Conservation (phyloP, 106 monocot genomes). For the Dioscorea zingiberensis region DNA sequence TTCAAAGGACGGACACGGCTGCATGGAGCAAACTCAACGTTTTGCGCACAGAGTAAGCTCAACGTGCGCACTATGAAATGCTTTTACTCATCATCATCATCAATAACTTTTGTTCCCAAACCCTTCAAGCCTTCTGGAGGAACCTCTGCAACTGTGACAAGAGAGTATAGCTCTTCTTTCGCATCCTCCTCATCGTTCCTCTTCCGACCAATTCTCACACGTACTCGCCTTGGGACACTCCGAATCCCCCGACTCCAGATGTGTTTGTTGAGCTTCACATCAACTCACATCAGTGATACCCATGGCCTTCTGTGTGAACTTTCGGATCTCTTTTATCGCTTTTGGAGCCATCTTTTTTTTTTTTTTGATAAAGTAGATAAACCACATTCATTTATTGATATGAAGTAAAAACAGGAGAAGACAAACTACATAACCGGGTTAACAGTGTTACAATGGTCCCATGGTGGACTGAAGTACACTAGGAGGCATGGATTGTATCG, state of each 20-base stretch:
- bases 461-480: no score
- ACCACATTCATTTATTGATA: no score
- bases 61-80: background rate
- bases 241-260: constrained; percentile 30
- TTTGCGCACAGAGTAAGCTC: background rate
- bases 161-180: constrained; percentile 29
- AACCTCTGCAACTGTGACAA: constrained; percentile 26
- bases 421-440: no score
- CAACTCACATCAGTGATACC: constrained; percentile 26
- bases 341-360: constrained; percentile 36
- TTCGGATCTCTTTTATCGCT: constrained; percentile 30
- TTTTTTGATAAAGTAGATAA: no score
- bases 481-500: no score
- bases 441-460: no score
- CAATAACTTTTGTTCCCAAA: constrained; percentile 9
- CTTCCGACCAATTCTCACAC: constrained; percentile 25
- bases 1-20: no score
- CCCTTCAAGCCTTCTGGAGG: constrained; percentile 22
- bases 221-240: constrained; percentile 23
- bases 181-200: constrained; percentile 34
- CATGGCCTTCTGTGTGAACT: constrained; percentile 30
- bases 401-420: no score
- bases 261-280: constrained; percentile 25
- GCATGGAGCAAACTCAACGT: background rate
- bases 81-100: constrained; percentile 4